Evolutionary conservation across 768 basidiomycete genomes (phyloP), one percentile per base, ranked within the genome.

Genomic region (Sistotremastrum niveocremeum): DNA sequence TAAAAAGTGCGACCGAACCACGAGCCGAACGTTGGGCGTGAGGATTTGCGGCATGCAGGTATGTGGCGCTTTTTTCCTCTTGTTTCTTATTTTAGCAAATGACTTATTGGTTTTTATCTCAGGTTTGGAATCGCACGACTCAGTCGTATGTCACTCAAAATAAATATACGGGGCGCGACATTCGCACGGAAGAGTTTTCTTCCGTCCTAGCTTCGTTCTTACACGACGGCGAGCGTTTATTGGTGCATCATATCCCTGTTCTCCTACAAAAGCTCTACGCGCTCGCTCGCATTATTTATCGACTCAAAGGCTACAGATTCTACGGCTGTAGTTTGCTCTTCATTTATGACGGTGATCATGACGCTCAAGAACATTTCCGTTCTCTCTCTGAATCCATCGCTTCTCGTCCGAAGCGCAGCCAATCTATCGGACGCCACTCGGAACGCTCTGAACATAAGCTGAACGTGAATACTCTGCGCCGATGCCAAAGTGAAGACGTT

Each of bases 11-110:
- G 91, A 95, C 59, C 73, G 84, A 46, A 97, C 95, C 44, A 98
- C 95, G 20, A 97, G 91, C 61, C 71, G 87, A 53, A 74, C 79
- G 9, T 65, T 97, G 39, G 95, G 95, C 3, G 87, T 94, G 12
- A 74, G 95, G 52, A 79, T 98, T 46, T 99, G 95, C 61, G 95
- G 95, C 4, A 97, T 98, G 91, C 95, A 99, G 81, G 94, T 93
- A 56, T 66, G 84, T 63, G 41, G 35, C 36, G 34, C 36, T n/a
- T 20, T 43, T 44, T 41, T 12, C 38, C 39, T 11, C 28, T 39
- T 29, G 36, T 39, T 33, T 39, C 45, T 32, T 20, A 28, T 47
- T 36, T 20, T 20, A 20, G 20, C 20, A 10, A 10, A 11, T 20
- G 12, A 20, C 41, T 6, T 30, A 20, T 40, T 7, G 9, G 20